Evolutionary conservation across 352 stramenopile species (phyloP).

Genomic region (Phytopythium boreale): DNA sequence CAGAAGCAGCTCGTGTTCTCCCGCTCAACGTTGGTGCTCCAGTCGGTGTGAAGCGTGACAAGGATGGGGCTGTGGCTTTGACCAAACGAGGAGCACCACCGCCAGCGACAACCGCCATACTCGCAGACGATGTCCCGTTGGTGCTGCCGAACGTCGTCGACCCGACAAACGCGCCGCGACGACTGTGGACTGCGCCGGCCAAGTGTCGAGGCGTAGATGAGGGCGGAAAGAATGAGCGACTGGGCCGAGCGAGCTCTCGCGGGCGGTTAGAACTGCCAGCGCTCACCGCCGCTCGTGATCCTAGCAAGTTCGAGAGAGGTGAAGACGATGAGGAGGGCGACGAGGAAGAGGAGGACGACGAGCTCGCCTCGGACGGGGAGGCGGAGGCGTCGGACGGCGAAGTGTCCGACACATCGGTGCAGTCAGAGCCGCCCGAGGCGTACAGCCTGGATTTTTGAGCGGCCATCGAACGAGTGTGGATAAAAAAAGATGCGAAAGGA

Average conservation of each 20-base stretch:
- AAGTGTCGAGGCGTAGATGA: constrained; percentile 13
- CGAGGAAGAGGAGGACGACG: constrained; percentile 21
- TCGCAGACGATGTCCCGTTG: constrained; percentile 3
- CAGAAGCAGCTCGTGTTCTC: constrained; percentile 13
- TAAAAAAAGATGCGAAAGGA: not conserved
- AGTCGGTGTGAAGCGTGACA: not conserved
- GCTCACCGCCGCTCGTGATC: not conserved
- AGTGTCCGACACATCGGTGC: constrained; percentile 13
- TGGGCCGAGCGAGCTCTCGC: constrained; percentile 15
- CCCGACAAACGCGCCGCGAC: constrained; percentile 2
- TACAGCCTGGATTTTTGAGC: constrained; percentile 31
- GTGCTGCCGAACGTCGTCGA: constrained; percentile 20
- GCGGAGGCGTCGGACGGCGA: constrained; percentile 20
- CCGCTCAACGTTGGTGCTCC: constrained; percentile 14
- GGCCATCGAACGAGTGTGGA: not conserved
- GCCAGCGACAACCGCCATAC: constrained; percentile 4
- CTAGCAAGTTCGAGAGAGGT: constrained; percentile 4
- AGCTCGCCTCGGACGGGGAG: constrained; percentile 13
- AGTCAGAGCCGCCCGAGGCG: constrained; percentile 29
- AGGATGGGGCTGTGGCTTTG: constrained; percentile 1
- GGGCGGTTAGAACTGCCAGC: constrained; percentile 22
- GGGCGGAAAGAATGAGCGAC: not conserved
- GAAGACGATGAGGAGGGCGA: constrained; percentile 15
- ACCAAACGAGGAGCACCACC: constrained; percentile 4
- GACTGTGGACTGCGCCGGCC: constrained; percentile 19